Conservation (phyloP, 768 basidiomycete genomes). For the Calvatia gigantea region DNA sequence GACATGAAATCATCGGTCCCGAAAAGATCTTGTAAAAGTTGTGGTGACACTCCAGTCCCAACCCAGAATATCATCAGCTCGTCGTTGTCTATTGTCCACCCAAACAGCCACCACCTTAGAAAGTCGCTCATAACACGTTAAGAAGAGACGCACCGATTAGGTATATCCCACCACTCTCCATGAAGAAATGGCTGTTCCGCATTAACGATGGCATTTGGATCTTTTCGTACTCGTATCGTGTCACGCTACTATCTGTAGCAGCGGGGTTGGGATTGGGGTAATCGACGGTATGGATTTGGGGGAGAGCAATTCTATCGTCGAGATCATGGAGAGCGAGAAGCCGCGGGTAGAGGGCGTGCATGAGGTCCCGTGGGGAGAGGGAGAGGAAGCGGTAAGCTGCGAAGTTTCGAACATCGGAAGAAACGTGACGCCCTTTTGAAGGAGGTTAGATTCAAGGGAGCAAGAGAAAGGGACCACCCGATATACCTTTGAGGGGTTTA, state of each 20-base stretch:
- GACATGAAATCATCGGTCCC: constrained; percentile 75
- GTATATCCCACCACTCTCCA: constrained; percentile 92
- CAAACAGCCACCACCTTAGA: neutral
- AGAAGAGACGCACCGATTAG: constrained; percentile 63
- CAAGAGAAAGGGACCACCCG: constrained; percentile 11
- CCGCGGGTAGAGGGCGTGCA: constrained; percentile 84
- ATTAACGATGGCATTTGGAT: constrained; percentile 73
- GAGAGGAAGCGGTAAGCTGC: constrained; percentile 73
- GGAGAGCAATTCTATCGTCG: constrained; percentile 64
- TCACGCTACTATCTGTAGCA: constrained; percentile 1
- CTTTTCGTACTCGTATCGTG: constrained; percentile 22
- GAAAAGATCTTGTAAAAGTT: constrained; percentile 79
- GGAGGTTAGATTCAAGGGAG: neutral
- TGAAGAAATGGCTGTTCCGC: constrained; percentile 78
- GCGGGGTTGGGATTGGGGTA: neutral
- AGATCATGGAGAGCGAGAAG: constrained; percentile 88
- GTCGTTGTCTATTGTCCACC: constrained; percentile 66
- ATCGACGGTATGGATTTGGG: constrained; percentile 31
- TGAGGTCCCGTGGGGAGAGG: constrained; percentile 62
- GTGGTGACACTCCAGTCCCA: constrained; percentile 76
- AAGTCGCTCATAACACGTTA: neutral
- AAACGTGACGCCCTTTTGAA: constrained; percentile 71
- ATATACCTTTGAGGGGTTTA: constrained; percentile 94
- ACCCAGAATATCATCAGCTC: constrained; percentile 89
- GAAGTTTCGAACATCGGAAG: constrained; percentile 91